Evolutionary conservation across 768 basidiomycete genomes (phyloP).

Genomic region (Nidularia pulvinata): DNA sequence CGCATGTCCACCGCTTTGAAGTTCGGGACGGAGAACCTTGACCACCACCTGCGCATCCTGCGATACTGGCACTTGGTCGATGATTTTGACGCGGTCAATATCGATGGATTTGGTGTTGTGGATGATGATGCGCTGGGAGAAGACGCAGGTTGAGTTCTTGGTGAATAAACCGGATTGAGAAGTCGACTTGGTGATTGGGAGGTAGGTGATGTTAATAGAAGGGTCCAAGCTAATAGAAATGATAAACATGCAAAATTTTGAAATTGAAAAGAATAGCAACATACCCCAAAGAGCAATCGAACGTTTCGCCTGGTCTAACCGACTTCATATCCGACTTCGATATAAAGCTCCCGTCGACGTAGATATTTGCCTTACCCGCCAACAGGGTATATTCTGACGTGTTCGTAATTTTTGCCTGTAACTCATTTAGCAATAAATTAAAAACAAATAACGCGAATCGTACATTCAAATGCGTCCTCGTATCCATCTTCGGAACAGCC

Average conservation of each 20-base stretch:
- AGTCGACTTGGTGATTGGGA: constrained; percentile 27
- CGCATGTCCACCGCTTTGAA: constrained; percentile 9
- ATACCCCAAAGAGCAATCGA: constrained; percentile 38
- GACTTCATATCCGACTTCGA: constrained; percentile 26
- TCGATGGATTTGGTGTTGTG: constrained; percentile 28
- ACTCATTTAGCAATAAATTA: neutral
- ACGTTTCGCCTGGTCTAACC: constrained; percentile 35
- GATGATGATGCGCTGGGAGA: constrained; percentile 32
- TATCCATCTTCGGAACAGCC: constrained; percentile 29
- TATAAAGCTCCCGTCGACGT: constrained; percentile 41
- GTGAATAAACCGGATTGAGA: constrained; percentile 28
- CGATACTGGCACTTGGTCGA: constrained; percentile 34
- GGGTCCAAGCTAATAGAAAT: constrained; percentile 28
- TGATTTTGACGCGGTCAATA: constrained; percentile 21
- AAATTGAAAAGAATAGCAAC: constrained; percentile 1
- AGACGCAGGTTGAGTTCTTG: constrained; percentile 23
- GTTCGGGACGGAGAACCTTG: constrained; percentile 22
- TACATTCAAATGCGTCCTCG: constrained; percentile 27
- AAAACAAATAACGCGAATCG: neutral
- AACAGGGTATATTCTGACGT: constrained; percentile 35
- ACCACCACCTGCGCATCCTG: constrained; percentile 27
- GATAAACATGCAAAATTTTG: neutral
- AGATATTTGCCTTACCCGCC: constrained; percentile 30
- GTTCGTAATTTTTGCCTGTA: constrained; percentile 35
- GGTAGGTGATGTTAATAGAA: constrained; percentile 34